Evolutionary conservation across 345 rosid genomes (phyloP), one percentile per base, ranked within the genome.

Genomic region (Aquilaria yunnanensis): DNA sequence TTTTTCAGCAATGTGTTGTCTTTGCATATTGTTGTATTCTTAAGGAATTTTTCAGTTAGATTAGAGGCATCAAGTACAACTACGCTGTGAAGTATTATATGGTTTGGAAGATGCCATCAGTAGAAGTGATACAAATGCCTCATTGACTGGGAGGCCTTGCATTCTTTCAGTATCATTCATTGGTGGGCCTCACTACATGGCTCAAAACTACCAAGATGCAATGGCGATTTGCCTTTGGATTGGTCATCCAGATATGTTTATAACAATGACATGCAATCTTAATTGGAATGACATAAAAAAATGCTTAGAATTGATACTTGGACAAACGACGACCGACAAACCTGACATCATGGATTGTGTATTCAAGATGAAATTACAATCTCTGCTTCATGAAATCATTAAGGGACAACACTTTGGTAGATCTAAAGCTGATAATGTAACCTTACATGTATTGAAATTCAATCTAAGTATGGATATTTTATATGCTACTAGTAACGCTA

Each of bases 321-420:
- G 56, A 11, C 9, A 29, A 1, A 41, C n/a, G 9, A 16, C 60
- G 12, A 54, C 12, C 10, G 59, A 64, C 10, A 63, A 57, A 11
- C 67, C 59, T 37, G 67, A 63, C 29, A 46, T 63, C 7, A 51
- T 33, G 29, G 52, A 23, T 32, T 50, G 41, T 0, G 59, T 63
- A 14, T 63, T 53, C 2, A 63, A 63, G 43, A 10, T 63, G 46
- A 63, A 63, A 52, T 23, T 23, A 23, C 23, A 23, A 23, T 23
- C 23, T 23, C 23, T 23, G 23, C 23, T 23, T 23, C 23, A 37
- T 23, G 23, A 23, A 23, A 23, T 23, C 23, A 23, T 1, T 1
- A 23, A 23, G 23, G 23, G 23, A 23, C 23, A 23, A 23, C 23
- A 23, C 23, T 23, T 23, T 23, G 23, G 23, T 23, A 23, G 23